phyloP scores from a whole-genome alignment of 2,329 filamentous ascomycete species.

The Penicillium sp. region DNA sequence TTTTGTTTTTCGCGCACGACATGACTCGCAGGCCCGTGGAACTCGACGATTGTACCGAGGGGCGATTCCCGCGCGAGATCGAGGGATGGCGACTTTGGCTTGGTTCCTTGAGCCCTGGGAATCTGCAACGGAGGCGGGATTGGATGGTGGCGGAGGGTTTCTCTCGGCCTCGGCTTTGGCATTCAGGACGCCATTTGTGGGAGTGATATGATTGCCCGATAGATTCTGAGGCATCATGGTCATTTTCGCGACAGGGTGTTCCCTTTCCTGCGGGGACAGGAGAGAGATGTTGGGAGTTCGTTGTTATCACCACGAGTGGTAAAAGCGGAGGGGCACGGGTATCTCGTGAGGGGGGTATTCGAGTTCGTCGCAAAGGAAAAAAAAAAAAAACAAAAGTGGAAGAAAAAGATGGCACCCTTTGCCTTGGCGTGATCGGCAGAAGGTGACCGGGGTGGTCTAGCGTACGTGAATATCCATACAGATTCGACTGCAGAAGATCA shows the following conservation, averaged over 20 bases:
- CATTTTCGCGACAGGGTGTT: slow-evolving; percentile 7
- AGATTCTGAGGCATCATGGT: slow-evolving; percentile 9
- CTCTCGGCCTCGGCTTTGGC: neutral
- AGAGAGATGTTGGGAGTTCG: neutral
- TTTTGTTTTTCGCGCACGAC: slow-evolving; percentile 35
- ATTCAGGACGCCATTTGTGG: neutral
- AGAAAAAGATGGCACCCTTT: neutral
- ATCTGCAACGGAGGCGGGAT: slow-evolving; percentile 8
- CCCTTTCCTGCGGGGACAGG: no score
- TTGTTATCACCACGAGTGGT: neutral
- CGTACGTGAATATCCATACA: slow-evolving; percentile 1
- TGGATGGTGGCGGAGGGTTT: neutral
- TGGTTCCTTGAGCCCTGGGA: slow-evolving; percentile 4
- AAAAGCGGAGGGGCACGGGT: neutral
- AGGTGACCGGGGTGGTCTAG: slow-evolving; percentile 1
- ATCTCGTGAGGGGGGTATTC: slow-evolving; percentile 1
- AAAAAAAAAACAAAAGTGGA: neutral
- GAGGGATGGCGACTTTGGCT: slow-evolving; percentile 27
- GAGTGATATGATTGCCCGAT: neutral
- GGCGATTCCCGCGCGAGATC: slow-evolving; percentile 19
- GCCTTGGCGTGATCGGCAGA: neutral
- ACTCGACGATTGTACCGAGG: slow-evolving; percentile 18
- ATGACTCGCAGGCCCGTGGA: slow-evolving; percentile 34
- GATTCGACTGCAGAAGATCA: neutral
- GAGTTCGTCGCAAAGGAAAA: neutral